phyloP scores from a whole-genome alignment of 2,329 filamentous ascomycete genomes.

The Fusarium sp. region DNA sequence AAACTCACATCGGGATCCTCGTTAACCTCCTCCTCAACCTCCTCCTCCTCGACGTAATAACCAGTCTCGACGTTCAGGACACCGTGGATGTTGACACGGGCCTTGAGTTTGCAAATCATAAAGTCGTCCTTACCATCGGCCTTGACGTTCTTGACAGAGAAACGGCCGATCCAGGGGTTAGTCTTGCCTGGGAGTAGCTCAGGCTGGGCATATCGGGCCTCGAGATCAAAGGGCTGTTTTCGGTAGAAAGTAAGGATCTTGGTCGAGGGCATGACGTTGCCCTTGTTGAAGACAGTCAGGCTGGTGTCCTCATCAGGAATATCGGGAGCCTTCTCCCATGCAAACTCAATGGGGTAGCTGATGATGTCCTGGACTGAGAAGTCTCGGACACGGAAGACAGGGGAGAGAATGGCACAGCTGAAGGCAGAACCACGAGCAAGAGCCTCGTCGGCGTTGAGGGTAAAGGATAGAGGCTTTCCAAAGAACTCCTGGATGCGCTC shows the following conservation, averaged over 20 bases:
- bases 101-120: constrained; percentile 99
- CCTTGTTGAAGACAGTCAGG: constrained; percentile 96
- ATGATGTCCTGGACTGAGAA: constrained; percentile 98
- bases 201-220: constrained; percentile 90
- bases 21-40: constrained; percentile 92
- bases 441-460: constrained; percentile 97
- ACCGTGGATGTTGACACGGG: constrained; percentile 94
- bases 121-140: constrained; percentile 93
- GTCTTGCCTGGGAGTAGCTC: constrained; percentile 87
- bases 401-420: constrained; percentile 95
- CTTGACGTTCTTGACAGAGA: constrained; percentile 98
- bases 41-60: constrained; percentile 97
- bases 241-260: constrained; percentile 99
- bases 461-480: constrained; percentile 91
- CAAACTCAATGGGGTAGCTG: constrained; percentile 98
- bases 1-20: constrained; percentile 78
- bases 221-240: constrained; percentile 95
- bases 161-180: constrained; percentile 94
- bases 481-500: constrained; percentile 90
- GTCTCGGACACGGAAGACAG: constrained; percentile 97
- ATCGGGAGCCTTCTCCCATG: constrained; percentile 97
- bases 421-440: constrained; percentile 95
- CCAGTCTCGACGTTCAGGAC: constrained; percentile 95
- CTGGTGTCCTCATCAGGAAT: constrained; percentile 98
- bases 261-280: constrained; percentile 95